Conservation (phyloP, 1,284 basidiomycete species). For the Pyrrhoderma lamaoense region DNA sequence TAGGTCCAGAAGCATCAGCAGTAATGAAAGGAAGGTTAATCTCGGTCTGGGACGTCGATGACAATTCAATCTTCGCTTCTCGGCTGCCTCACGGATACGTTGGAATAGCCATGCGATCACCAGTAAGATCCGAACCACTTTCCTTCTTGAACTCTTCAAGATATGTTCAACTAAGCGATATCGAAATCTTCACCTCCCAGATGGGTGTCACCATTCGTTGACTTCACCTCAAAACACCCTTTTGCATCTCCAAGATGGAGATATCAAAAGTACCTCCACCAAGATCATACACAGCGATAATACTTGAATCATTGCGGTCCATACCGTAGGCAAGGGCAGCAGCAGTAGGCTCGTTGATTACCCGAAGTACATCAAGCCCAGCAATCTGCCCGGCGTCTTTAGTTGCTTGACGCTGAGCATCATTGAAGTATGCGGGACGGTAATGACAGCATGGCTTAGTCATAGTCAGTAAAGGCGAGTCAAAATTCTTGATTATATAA, state of each 20-base stretch:
- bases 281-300: constrained; percentile 96
- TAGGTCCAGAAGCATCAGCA: constrained; percentile 88
- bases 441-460: constrained; percentile 74
- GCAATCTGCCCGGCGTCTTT: constrained; percentile 97
- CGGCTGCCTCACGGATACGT: constrained; percentile 96
- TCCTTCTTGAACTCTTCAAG: constrained; percentile 95
- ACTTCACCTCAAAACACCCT: constrained; percentile 99
- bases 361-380: constrained; percentile 93
- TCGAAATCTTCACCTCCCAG: constrained; percentile 99
- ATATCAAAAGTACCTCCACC: constrained; percentile 97
- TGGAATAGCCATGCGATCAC: constrained; percentile 98
- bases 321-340: constrained; percentile 97
- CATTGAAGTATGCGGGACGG: constrained; percentile 99
- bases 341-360: constrained; percentile 98
- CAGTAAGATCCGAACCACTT: constrained; percentile 71
- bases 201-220: constrained; percentile 98
- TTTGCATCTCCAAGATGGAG: constrained; percentile 97
- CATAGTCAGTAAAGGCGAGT: constrained; percentile 7
- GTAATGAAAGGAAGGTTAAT: constrained; percentile 98
- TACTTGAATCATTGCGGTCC: constrained; percentile 72
- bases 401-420: constrained; percentile 97
- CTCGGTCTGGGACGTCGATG: constrained; percentile 89
- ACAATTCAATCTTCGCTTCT: constrained; percentile 99
- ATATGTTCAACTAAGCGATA: constrained; percentile 86
- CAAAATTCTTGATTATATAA: neutral